Evolutionary conservation across 208 protist species (phyloP).

Genomic region (Acanthamoeba sp.): DNA sequence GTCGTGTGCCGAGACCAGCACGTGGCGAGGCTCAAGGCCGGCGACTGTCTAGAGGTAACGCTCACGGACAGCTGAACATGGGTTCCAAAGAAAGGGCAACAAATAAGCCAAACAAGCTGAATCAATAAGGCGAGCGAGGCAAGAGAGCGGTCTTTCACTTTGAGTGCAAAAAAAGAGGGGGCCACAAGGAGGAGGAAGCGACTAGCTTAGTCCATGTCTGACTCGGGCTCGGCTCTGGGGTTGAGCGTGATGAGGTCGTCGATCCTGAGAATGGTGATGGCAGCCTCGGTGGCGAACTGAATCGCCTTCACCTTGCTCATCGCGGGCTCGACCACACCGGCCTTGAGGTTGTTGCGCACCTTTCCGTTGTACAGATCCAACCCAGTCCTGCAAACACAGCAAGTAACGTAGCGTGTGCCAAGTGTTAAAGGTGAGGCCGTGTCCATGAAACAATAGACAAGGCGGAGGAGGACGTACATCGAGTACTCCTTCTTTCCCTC

Average conservation of each 20-base stretch:
- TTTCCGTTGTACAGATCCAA: conserved; percentile 96
- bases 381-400: conserved; percentile 85
- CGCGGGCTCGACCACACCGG: conserved; percentile 99
- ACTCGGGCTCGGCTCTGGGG: conserved; percentile 84
- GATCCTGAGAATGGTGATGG: conserved; percentile 99
- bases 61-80: background rate
- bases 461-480: conserved; percentile 66
- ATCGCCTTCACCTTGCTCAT: conserved; percentile 99
- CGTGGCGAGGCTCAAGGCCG: background rate
- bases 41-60: background rate
- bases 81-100: background rate
- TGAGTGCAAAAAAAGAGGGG: background rate
- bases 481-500: conserved; percentile 86
- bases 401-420: background rate
- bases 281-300: conserved; percentile 99
- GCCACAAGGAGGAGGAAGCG: background rate
- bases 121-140: no score
- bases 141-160: background rate
- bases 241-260: conserved; percentile 99
- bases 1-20: conserved; percentile 46
- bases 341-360: conserved; percentile 97
- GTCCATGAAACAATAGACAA: conserved; percentile 46
- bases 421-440: background rate
- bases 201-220: background rate
- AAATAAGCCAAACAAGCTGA: no score